A percentile compares a stretch with the other conserved stretches of the same genome.
Conservation (phyloP, 176 grass and related monocot genomes). For the Raddia guianensis region DNA sequence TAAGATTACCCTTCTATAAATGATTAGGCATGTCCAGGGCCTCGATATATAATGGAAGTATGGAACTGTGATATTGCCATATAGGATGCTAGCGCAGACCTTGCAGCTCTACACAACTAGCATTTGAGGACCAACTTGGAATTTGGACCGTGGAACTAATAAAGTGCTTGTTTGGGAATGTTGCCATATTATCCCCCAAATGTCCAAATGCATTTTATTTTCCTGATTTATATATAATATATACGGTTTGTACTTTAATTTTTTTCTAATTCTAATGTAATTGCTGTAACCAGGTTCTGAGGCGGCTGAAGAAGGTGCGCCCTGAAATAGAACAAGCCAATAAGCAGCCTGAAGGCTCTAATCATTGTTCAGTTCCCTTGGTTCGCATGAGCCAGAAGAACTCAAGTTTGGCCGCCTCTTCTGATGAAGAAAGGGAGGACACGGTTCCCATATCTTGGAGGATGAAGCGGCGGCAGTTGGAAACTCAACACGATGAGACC, state of each 20-base stretch:
- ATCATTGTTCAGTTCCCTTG: constrained; percentile 26
- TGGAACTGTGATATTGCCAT: not conserved
- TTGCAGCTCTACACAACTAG: constrained; percentile 3
- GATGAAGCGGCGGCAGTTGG: constrained; percentile 40
- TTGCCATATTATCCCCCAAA: too few relatives aligned
- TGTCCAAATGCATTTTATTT: not conserved
- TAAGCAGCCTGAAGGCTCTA: constrained; percentile 27
- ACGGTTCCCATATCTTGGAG: constrained; percentile 45
- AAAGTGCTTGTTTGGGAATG: too few relatives aligned
- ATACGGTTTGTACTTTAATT: not conserved
- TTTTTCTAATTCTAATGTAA: constrained; percentile 25
- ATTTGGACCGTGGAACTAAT: not conserved
- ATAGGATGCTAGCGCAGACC: constrained; percentile 2
- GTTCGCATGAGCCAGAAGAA: constrained; percentile 19
- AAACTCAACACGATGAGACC: constrained; percentile 24
- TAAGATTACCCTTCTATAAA: not conserved
- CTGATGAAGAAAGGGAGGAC: constrained; percentile 58
- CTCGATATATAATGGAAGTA: constrained; percentile 14
- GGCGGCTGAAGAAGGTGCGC: constrained; percentile 79
- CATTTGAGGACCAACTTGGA: not conserved
- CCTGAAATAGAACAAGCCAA: constrained; percentile 42
- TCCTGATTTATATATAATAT: constrained; percentile 8
- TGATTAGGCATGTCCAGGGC: not conserved
- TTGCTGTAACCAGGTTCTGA: constrained; percentile 60
- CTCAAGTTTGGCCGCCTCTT: constrained; percentile 30